Evolutionary conservation across 1,284 basidiomycete species (phyloP), one percentile per base, ranked within the genome.

Genomic region (Cutaneotrichosporon daszewskae): DNA sequence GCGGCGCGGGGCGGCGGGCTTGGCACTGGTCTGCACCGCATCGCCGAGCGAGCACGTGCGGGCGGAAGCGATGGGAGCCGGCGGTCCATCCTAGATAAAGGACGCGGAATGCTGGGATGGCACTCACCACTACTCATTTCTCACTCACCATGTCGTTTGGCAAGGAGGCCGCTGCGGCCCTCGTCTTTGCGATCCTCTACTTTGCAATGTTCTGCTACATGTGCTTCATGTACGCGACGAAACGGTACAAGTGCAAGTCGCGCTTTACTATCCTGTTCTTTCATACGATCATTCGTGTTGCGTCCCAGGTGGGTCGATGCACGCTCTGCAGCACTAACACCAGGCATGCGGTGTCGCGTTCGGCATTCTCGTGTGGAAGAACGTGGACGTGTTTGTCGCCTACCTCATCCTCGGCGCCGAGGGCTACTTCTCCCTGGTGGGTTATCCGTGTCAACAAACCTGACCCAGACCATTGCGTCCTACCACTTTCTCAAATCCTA

Each of bases 401-500:
- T 57, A 55, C 45, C 52, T 60, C 45, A 45, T 59, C 34, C 50
- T 59, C 34, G 45, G 45, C 10, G 59, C 59, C 16, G 59, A 61
- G 32, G 59, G 59, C n/a, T 61, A 61, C 49, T 61, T 61, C 27
- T 57, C 55, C 19, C 50, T 61, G 6, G 57, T 55, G 16, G 46
- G 41, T 51, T 34, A 31, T 7, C n/a, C 14, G 24, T 37, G 10
- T 27, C 8, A 16, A 36, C 12, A n/a, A 13, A 25, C 19, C 29
- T 25, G n/a, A 25, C 23, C 6, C 23, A 45, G 34, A 52, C 50
- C 14, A 45, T 52, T n/a, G 50, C 50, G 9, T 28, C 50, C 3
- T 52, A 48, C 40, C 43, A 52, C 46, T 48, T 52, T 31, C 43
- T 52, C 24, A 43, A 48, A 37, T 43, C 48, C 40, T 52, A 36